Base-by-base conservation (phyloP, 371 early-diverging fungal species). In the Circinella minor region DNA sequence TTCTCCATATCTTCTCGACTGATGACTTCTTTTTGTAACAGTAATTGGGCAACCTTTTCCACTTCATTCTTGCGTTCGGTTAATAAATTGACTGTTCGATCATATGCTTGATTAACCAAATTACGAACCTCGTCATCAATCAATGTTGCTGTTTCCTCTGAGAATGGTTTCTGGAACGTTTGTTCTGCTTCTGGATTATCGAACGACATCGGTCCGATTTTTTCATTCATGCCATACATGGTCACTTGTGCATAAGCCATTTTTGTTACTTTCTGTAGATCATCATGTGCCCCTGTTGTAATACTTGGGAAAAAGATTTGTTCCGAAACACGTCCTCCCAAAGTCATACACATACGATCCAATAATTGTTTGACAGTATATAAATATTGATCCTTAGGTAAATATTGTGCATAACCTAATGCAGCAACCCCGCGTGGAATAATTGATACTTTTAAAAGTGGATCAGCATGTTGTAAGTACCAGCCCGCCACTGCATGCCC, bases 401-500 rank as follows among this genome's bases (percentile, higher is more conserved):
- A 74, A 78, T 98, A 99, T 83, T 98, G 99, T 43, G 99, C 99
- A 82, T 98, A 99, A 34, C 99, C 99, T 34, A 99, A 89, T 15
- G 99, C 98, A 49, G 93, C 98, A 10, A 88, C 84, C 36, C 98
- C 98, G 65, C 99, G 94, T 54, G 99, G 99, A 72, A 99, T 99
- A 71, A 99, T 98, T 65, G 97, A 96, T 1, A 98, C 98, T 86
- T 99, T 98, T 67, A 99, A 87, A 37, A 99, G 85, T 27, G 98
- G 98, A 78, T 98, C 95, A 7, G 98, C 97, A 71, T 97, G 92
- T 70, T 95, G 87, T 73, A 99, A 81, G 79, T 92, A 98, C 99
- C 99, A 99, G 37, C 98, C 99, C 36, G 94, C 96, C 39, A 99
- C 96, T 49, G 99, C 99, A 76, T 99, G 99, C 4, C 99, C 99